These are phyloP conservation scores for Teratosphaeria pseudoeucalypti DNA, from an alignment of 2,329 filamentous ascomycete genomes.

Conservation along the genomic window DNA sequence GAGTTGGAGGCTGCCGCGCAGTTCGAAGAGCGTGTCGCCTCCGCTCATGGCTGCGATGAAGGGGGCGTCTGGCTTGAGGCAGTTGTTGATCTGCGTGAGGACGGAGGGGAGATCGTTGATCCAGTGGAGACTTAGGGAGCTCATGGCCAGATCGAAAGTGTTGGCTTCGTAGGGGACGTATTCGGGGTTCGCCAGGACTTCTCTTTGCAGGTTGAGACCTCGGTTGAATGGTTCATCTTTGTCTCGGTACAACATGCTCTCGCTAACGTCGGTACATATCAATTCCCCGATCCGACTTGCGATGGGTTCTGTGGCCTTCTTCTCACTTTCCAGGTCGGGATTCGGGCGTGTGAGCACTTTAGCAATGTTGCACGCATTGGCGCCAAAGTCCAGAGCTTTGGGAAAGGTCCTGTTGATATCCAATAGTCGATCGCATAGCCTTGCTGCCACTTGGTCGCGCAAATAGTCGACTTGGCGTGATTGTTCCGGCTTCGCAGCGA, in stretches of 20 bases:
- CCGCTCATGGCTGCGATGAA: conserved; percentile 96
- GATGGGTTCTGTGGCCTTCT: conserved; percentile 54
- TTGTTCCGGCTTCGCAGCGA: conserved; percentile 56
- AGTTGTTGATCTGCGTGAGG: conserved; percentile 70
- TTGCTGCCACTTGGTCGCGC: conserved; percentile 78
- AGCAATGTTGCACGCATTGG: conserved; percentile 91
- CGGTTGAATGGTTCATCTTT: conserved; percentile 62
- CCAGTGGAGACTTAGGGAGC: conserved; percentile 87
- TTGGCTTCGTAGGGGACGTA: conserved; percentile 63
- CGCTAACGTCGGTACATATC: conserved; percentile 72
- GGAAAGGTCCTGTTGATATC: conserved; percentile 87
- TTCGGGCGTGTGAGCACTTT: conserved; percentile 57
- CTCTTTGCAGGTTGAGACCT: conserved; percentile 59
- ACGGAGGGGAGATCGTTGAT: conserved; percentile 89
- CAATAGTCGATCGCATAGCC: conserved; percentile 76
- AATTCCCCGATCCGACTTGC: conserved; percentile 62
- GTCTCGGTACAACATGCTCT: conserved; percentile 70
- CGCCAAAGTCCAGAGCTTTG: conserved; percentile 79
- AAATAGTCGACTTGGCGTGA: conserved; percentile 84
- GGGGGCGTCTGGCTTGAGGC: conserved; percentile 81
- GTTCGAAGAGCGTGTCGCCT: conserved; percentile 85
- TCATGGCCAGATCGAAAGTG: conserved; percentile 82
- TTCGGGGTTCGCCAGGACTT: conserved; percentile 66
- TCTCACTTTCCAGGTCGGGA: conserved; percentile 54
- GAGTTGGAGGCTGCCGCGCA: conserved; percentile 84